Base-by-base conservation (phyloP, 805 yeast species). In the Starmerella sirachaensis region DNA sequence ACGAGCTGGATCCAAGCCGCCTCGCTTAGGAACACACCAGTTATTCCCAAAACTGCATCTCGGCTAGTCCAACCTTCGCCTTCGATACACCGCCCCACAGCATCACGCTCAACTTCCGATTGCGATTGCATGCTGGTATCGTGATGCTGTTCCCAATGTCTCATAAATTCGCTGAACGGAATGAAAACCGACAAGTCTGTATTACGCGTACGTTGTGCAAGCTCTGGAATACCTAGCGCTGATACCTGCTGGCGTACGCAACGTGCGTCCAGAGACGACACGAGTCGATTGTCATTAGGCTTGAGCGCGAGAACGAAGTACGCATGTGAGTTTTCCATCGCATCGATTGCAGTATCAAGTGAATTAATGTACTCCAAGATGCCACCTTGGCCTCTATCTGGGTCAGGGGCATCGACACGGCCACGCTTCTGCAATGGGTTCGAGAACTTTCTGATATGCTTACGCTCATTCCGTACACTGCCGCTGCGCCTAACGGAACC, bases 221-320 rank as follows among this genome's bases (percentile, higher is more conserved):
- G 49, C 40, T 63, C 67, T 6, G 66, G 61, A 13, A 63, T 48
- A 6, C 66, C 65, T 18, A 62, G 49, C 1, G 66, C 65, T 29
- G 58, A 54, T 18, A 62, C 54, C 43, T 63, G 67, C 43, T 62
- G 65, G 12, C 66, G 52, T 7, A 63, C 64, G 38, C 65, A 61
- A 18, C 66, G 54, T 9, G 66, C 65, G 38, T 63, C 67, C 37
- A 63, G 51, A n/a, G 60, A 55, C 8, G 56, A 52, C 5, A 59
- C 45, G 7, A 61, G 47, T 6, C 58, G 50, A 27, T 61, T 56
- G 41, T 63, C 67, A 42, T 63, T 63, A 5, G 67, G 66, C 43
- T 62, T 62, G 29, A 63, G 43, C 38, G 67, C 62, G 29, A 60
- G 51, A 21, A 62, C 60, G 43, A 62, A 63, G 49, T 62, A 62